Evolutionary conservation across 805 yeast genomes (phyloP).

Genomic region (Spathaspora boniae): DNA sequence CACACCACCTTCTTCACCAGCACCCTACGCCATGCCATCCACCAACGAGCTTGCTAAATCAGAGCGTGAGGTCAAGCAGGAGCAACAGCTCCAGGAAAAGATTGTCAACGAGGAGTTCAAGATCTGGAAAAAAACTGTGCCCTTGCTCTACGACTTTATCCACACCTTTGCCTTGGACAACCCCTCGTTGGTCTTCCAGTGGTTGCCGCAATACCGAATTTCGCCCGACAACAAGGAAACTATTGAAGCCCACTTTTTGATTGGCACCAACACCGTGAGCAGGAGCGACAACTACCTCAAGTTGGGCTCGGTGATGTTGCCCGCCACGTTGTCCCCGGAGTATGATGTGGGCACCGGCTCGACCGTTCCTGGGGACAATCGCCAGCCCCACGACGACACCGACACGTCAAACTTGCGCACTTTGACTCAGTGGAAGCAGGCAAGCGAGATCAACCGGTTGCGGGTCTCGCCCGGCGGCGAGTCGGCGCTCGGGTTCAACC

Average conservation of each 20-base stretch:
- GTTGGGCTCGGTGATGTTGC: conserved; percentile 42
- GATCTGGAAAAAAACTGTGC: conserved; percentile 82
- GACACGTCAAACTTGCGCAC: conserved; percentile 41
- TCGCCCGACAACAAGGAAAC: conserved; percentile 26
- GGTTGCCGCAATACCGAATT: conserved; percentile 58
- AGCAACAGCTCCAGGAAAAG: conserved; percentile 57
- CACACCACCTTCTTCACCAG: background rate
- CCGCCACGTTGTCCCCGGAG: conserved; percentile 47
- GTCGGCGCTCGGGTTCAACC: conserved; percentile 53
- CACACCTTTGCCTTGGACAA: conserved; percentile 64
- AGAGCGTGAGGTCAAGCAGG: conserved; percentile 34
- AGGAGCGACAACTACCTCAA: conserved; percentile 46
- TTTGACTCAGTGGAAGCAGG: conserved; percentile 53
- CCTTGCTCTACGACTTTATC: conserved; percentile 69
- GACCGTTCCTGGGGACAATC: too few species aligned
- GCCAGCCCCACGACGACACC: conserved; percentile 1
- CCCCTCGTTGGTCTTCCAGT: conserved; percentile 70
- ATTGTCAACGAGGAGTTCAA: conserved; percentile 70
- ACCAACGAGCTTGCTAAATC: conserved; percentile 22
- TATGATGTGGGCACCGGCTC: conserved; percentile 12
- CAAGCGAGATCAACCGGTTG: conserved; percentile 64
- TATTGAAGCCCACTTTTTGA: conserved; percentile 36
- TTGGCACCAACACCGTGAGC: conserved; percentile 46
- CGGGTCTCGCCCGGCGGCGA: conserved; percentile 49
- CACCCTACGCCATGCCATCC: conserved; percentile 10